Evolutionary conservation across 768 basidiomycete genomes (phyloP), one percentile per base, ranked within the genome.

Genomic region (Leccinum truebloodii): DNA sequence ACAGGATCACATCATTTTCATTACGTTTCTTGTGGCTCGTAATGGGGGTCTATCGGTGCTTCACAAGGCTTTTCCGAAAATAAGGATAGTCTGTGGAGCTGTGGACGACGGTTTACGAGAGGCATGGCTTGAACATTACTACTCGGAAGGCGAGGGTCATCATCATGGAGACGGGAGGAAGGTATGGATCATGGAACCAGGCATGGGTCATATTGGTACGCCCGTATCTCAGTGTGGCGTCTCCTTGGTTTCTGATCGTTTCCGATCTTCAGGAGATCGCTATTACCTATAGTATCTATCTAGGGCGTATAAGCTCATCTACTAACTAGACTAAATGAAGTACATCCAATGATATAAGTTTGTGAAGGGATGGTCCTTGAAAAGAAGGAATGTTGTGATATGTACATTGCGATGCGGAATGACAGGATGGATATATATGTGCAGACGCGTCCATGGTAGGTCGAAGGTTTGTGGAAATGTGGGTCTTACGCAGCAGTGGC

Each of bases 21-120:
- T 95, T 14, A 89, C 94, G 0, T 94, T 96, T 76, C 80, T 98
- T 9, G 89, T 96, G 52, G 89, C 94, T 7, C 82, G 86, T n/a
- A 81, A 78, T 16, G 94, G 95, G 18, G 92, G 94, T 12, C 71
- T 97, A 20, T 82, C 83, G 3, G 84, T 91, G 1, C 80, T 98
- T 22, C 86, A 86, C 60, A 80, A 81, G 16, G 94, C 93, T 9
- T 99, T 98, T 75, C 95, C 96, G 3, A 69, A 76, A 7, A 86
- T 96, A n/a, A 86, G 83, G 67, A 86, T 98, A 65, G 86, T 97
- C 14, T 91, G 89, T 63, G 92, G 89, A 2, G 89, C 88, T 0
- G 85, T 95, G 4, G 95, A 97, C 67, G 82, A 88, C 24, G 81
- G 82, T 18, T 81, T 97, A 74, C 80, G 80, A 57, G 92, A 94